Conservation (phyloP, 1,139 yeast genomes). For the Diutina catenulata region DNA sequence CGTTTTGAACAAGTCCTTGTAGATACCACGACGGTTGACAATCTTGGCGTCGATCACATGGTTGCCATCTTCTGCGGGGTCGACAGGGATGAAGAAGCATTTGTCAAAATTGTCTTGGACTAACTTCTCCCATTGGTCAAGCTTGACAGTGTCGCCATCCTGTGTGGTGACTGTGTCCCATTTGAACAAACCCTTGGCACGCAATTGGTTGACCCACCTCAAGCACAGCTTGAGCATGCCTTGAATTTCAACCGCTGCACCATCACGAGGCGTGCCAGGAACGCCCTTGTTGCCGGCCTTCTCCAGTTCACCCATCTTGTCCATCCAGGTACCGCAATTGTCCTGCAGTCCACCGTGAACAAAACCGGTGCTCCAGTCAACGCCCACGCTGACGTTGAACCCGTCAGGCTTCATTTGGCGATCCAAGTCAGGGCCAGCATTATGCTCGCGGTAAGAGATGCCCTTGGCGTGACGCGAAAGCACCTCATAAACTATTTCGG, state of each 20-base stretch:
- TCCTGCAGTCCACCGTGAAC: conserved; percentile 84
- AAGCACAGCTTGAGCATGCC: conserved; percentile 79
- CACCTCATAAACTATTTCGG: conserved; percentile 74
- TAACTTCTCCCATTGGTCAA: conserved; percentile 59
- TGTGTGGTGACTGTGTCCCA: conserved; percentile 11
- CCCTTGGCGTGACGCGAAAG: conserved; percentile 80
- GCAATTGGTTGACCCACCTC: conserved; percentile 60
- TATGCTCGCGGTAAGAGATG: conserved; percentile 82
- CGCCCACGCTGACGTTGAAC: conserved; percentile 66
- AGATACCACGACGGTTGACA: conserved; percentile 85
- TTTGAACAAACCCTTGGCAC: conserved; percentile 40
- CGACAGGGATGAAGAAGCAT: conserved; percentile 62
- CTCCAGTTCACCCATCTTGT: conserved; percentile 94
- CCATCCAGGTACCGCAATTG: conserved; percentile 99
- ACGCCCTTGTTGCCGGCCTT: conserved; percentile 75
- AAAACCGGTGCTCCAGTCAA: conserved; percentile 86
- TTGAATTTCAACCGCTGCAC: conserved; percentile 88
- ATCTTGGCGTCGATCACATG: conserved; percentile 53
- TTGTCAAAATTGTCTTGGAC: conserved; percentile 66
- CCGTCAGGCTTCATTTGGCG: conserved; percentile 91
- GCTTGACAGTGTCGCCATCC: conserved; percentile 45
- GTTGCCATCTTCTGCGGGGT: conserved; percentile 36
- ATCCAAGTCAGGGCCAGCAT: conserved; percentile 83
- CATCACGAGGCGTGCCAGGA: conserved; percentile 97
- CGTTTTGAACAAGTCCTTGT: conserved; percentile 71